Evolutionary conservation across 495 filamentous ascomycete species (phyloP).

Genomic region (Terfezia boudieri): DNA sequence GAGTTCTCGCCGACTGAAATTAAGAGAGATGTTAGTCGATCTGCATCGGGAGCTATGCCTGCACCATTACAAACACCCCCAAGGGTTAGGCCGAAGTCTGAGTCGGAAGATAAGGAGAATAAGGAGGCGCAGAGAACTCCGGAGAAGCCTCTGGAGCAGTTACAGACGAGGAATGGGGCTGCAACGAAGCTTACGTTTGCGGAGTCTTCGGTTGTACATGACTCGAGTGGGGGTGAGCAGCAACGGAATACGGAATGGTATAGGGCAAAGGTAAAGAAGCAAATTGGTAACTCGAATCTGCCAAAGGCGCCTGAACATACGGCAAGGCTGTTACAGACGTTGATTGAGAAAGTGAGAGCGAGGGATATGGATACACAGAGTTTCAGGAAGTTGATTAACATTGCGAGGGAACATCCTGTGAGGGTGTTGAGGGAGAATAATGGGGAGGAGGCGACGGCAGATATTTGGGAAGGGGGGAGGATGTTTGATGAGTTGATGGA

Average conservation of each 20-base stretch:
- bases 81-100: not conserved
- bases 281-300: constrained; percentile 16
- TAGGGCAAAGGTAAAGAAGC: constrained; percentile 12
- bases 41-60: constrained; percentile 7
- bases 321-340: constrained; percentile 43
- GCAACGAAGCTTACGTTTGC: not conserved
- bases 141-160: not conserved
- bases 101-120: constrained; percentile 1
- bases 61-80: constrained; percentile 8
- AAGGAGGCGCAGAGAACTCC: not conserved
- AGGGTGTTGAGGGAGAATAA: constrained; percentile 34
- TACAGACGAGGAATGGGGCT: constrained; percentile 2
- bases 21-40: constrained; percentile 11
- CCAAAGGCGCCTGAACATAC: constrained; percentile 29
- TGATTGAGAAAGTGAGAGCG: constrained; percentile 47
- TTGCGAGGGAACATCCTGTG: constrained; percentile 42
- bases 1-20: constrained; percentile 31
- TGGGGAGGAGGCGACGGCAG: constrained; percentile 13
- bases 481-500: constrained; percentile 52
- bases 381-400: constrained; percentile 65
- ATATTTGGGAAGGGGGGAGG: constrained; percentile 31
- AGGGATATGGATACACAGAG: constrained; percentile 61
- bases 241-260: constrained; percentile 17
- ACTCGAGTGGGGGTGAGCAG: constrained; percentile 6
- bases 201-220: not conserved